These are phyloP conservation scores for Nothopassalora personata DNA, from an alignment of 2,329 filamentous ascomycete genomes.

Conservation along the genomic window DNA sequence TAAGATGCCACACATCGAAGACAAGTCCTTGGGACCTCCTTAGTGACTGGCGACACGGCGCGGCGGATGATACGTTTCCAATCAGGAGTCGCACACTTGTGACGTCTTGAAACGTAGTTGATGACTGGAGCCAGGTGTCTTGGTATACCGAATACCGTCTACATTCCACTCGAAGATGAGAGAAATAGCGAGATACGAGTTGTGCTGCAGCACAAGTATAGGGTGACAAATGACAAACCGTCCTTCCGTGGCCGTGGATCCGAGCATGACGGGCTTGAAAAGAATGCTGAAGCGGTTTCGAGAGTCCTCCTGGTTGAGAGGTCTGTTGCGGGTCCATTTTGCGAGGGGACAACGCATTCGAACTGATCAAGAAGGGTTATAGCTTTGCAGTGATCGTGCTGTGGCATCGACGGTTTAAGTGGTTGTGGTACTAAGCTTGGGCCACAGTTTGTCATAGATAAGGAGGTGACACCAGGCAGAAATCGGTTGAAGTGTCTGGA, in stretches of 20 bases:
- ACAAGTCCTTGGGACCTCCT: neutral
- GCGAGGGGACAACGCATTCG: neutral
- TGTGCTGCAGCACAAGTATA: neutral
- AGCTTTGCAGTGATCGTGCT: neutral
- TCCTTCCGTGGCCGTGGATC: neutral
- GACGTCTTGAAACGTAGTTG: neutral
- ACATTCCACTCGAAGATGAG: neutral
- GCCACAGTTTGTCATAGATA: constrained; percentile 1
- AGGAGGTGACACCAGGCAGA: neutral
- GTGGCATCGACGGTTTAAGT: neutral
- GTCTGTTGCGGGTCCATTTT: neutral
- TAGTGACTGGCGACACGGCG: constrained; percentile 3
- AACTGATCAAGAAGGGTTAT: neutral
- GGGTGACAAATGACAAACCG: neutral
- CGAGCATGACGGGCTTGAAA: neutral
- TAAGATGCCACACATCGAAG: neutral
- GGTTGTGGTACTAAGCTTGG: neutral
- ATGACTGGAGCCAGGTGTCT: neutral
- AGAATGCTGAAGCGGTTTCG: neutral
- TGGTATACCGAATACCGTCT: neutral
- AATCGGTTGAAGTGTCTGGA: neutral
- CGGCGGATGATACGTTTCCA: neutral
- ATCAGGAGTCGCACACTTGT: neutral
- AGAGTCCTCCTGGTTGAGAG: neutral
- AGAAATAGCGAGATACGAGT: neutral